Evolutionary conservation across 108 stramenopile species (phyloP), one percentile per base, ranked within the genome.

Genomic region (Pseudonitzschia multistriata): DNA sequence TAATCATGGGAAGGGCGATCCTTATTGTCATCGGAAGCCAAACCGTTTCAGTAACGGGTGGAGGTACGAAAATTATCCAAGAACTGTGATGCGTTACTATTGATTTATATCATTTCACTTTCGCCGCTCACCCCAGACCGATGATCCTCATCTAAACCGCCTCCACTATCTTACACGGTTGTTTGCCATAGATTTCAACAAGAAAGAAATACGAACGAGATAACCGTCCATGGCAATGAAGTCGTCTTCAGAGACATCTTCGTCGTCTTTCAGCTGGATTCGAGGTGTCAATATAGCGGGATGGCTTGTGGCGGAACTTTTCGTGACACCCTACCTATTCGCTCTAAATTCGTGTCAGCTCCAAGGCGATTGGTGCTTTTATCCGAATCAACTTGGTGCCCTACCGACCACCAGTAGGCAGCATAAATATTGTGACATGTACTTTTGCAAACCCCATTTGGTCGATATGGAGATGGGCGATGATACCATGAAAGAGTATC

Each of bases 311-410:
- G 14, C 79, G 66, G 85, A 94, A 66, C 69, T 86, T 35, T 89
- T 81, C 73, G 88, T 91, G 63, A 87, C 83, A 17, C 90, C 90
- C 5, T 90, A 84, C 49, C 42, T 87, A 61, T 94, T 83, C 57
- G 73, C 79, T 36, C 30, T 83, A 15, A 80, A 74, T 37, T 48
- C 64, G 31, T 80, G 83, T 62, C 83, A 83, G 27, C n/a, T 70
- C 11, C 33, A 57, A 33, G 79, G 83, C 4, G 73, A 79, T 15
- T 72, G 72, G 39, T 83, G 83, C 57, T 79, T 71, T 67, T 80
- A 77, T 79, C 85, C 81, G 3, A 69, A 68, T 47, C 83, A 85
- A 55, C 40, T 78, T 48, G 69, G 69, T 68, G 81, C 83, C 25
- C 83, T 79, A 8, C 72, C 78, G 2, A 14, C 25, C 34, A 24